Evolutionary conservation across 768 basidiomycete genomes (phyloP), one percentile per base, ranked within the genome.

Genomic region (Chlorophyllum brunneum): DNA sequence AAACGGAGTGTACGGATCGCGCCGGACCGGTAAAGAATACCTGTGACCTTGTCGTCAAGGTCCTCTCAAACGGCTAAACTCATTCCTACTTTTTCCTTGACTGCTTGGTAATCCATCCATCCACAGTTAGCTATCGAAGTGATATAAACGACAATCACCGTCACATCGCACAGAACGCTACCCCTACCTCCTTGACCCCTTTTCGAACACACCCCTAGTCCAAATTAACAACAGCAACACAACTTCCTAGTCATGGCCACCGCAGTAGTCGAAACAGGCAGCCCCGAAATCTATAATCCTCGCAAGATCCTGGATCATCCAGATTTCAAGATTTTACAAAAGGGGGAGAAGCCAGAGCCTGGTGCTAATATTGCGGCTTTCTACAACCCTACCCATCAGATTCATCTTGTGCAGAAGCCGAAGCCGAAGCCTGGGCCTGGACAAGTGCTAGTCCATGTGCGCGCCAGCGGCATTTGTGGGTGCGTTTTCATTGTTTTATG

Each of bases 401-500:
- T 85, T 30, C 82, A 83, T 64, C 76, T 85, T 24, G 83, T 85
- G n/a, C 69, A 83, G 63, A 85, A 83, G 61, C 81, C 83, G 5
- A 71, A 73, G 38, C 76, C 76, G 1, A 80, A 72, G 34, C 82
- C 83, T 16, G 82, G 81, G 11, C 77, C 78, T 37, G 85, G 83
- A 3, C 83, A 86, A 58, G 84, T 86, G 24, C 70, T 85, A 5
- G 63, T 86, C 7, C 82, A 84, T 58, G 81, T 86, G 36, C 76
- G 81, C 39, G 80, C 84, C 7, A 86, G 83, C 11, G 84, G 85
- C 1, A 85, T 85, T 34, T 86, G 84, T 59, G 84, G 85, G 83
- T 81, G 58, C 48, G 78, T 65, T 44, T 38, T 27, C 11, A 16
- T 45, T 15, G 6, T 24, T 23, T 16, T 8, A n/a, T n/a, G n/a